Percentiles rank a stretch among this genome's conserved stretches.
Conservation (phyloP, 352 stramenopile species). For the Globisporangium irregulare region DNA sequence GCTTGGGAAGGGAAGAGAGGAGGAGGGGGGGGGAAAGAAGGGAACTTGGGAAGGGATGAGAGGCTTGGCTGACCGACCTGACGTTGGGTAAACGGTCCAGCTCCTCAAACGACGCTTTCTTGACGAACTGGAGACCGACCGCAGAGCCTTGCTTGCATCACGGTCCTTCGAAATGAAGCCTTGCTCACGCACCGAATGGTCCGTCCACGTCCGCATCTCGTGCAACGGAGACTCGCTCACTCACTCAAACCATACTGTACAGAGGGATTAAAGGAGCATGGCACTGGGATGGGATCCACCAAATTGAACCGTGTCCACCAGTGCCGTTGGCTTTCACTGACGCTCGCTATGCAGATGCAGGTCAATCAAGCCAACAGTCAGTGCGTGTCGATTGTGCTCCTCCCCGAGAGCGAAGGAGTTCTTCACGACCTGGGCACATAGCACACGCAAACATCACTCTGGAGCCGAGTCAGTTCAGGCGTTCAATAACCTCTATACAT, state of each 20-base stretch:
- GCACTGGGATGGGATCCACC: not conserved
- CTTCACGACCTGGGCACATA: too few species aligned
- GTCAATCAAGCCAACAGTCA: too few species aligned
- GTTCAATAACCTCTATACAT: too few species aligned
- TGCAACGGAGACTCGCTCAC: not conserved
- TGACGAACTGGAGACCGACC: not conserved
- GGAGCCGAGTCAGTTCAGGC: too few species aligned
- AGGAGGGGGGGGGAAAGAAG: not conserved
- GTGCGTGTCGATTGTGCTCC: too few species aligned
- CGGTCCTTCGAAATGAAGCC: not conserved
- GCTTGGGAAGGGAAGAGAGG: not conserved
- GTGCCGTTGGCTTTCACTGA: not conserved
- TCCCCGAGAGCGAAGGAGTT: too few species aligned
- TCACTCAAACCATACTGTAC: not conserved
- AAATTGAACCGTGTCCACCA: not conserved
- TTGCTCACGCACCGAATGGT: not conserved
- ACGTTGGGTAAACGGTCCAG: not conserved
- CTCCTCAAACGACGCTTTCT: not conserved
- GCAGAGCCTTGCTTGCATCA: too few species aligned
- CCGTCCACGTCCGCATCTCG: constrained; percentile 9
- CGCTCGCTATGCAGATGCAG: not conserved
- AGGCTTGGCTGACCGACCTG: constrained; percentile 2
- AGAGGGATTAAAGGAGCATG: not conserved
- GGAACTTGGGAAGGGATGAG: not conserved
- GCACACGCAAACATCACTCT: too few species aligned